Percentiles rank a stretch among this genome's conserved stretches.
Conservation (phyloP, 2,329 filamentous ascomycete genomes). For the Fusarium dimerum region DNA sequence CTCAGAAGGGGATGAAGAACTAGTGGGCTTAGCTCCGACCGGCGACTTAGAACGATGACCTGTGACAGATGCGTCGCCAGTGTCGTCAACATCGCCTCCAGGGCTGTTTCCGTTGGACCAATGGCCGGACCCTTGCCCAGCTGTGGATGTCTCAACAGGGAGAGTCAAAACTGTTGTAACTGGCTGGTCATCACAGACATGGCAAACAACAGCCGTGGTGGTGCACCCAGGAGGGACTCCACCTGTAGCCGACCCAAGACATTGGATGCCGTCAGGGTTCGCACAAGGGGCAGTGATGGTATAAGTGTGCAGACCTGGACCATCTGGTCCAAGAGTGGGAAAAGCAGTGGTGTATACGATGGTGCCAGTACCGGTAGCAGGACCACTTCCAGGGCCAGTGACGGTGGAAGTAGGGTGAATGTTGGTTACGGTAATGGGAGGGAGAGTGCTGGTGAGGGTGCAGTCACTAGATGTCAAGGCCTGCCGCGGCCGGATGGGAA, state of each 20-base stretch:
- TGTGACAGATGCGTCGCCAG: too few relatives aligned
- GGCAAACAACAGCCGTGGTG: constrained; percentile 6
- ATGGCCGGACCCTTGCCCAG: constrained; percentile 1
- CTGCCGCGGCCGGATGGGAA: constrained; percentile 5
- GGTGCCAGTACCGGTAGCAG: too few relatives aligned
- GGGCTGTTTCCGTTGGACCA: too few relatives aligned
- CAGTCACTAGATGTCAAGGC: constrained; percentile 1
- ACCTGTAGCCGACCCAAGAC: not conserved
- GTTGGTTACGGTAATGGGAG: constrained; percentile 5
- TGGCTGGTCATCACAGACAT: constrained; percentile 1
- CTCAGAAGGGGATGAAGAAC: too few relatives aligned
- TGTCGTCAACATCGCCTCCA: too few relatives aligned
- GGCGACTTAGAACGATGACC: too few relatives aligned
- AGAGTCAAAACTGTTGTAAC: constrained; percentile 12
- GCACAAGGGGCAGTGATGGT: constrained; percentile 11
- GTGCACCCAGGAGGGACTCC: constrained; percentile 14
- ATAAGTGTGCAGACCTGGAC: constrained; percentile 10
- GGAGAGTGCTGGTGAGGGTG: constrained; percentile 6
- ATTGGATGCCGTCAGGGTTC: not conserved
- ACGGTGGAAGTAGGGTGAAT: constrained; percentile 5
- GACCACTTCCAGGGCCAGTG: not conserved
- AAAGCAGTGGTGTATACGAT: constrained; percentile 2
- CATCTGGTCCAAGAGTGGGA: constrained; percentile 9
- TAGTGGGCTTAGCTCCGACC: too few relatives aligned
- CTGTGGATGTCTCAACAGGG: constrained; percentile 8